A percentile compares a stretch with the other conserved stretches of the same genome.
Evolutionary conservation across 2,329 filamentous ascomycete species (phyloP).

Genomic region (Shiraia bambusicola): DNA sequence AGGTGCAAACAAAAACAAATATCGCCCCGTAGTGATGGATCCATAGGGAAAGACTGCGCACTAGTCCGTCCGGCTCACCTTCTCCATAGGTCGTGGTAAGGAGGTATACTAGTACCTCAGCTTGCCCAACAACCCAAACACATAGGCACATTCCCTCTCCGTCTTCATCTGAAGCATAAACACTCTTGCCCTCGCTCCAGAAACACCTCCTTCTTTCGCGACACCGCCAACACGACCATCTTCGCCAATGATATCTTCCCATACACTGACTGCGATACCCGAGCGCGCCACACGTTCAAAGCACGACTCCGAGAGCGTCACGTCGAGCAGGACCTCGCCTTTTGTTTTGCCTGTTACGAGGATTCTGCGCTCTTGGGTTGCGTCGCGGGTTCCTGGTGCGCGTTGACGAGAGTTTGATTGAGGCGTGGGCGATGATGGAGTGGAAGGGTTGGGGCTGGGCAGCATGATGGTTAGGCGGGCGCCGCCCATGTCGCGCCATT

Average conservation of each 20-base stretch:
- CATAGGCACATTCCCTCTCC: constrained; percentile 53
- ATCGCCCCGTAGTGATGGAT: no score
- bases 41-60: no score
- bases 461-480: constrained; percentile 80
- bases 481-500: constrained; percentile 90
- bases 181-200: constrained; percentile 56
- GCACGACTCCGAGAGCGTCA: constrained; percentile 78
- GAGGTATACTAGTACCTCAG: constrained; percentile 45
- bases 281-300: constrained; percentile 82
- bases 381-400: constrained; percentile 41
- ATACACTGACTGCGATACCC: constrained; percentile 86
- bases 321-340: constrained; percentile 72
- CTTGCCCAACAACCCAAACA: constrained; percentile 53
- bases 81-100: no score
- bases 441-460: constrained; percentile 60
- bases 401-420: constrained; percentile 29
- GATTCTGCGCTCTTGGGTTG: constrained; percentile 76
- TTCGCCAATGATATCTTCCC: constrained; percentile 60
- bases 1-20: no score
- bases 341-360: constrained; percentile 72
- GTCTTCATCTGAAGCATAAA: constrained; percentile 64
- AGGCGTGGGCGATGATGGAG: constrained; percentile 24
- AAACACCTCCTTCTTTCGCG: constrained; percentile 59
- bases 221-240: constrained; percentile 62
- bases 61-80: no score